Evolutionary conservation across 371 early-diverging fungal genomes (phyloP).

Genomic region (Chytridium lagenaria): DNA sequence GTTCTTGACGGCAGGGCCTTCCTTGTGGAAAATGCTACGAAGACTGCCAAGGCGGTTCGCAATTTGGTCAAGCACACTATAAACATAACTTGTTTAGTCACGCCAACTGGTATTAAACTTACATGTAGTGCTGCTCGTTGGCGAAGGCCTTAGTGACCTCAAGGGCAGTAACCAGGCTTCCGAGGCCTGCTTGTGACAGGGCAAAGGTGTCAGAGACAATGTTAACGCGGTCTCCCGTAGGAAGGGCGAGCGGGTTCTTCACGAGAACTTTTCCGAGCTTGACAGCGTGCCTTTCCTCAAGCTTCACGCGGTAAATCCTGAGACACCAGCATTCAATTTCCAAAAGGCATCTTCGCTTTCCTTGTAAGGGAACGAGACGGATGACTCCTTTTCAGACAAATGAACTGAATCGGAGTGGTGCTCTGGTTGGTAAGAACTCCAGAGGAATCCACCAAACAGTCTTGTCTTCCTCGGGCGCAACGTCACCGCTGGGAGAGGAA

Average conservation of each 20-base stretch:
- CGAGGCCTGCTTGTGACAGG: constrained; percentile 68
- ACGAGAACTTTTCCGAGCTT: constrained; percentile 39
- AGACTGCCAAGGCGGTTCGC: constrained; percentile 36
- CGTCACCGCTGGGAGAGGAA: constrained; percentile 79
- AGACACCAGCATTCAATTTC: constrained; percentile 60
- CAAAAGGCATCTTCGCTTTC: constrained; percentile 37
- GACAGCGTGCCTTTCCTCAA: constrained; percentile 43
- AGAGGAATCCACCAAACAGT: constrained; percentile 81
- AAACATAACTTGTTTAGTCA: no score
- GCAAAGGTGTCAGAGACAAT: constrained; percentile 62
- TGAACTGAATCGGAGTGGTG: constrained; percentile 37
- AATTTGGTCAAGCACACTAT: constrained; percentile 54
- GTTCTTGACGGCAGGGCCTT: constrained; percentile 44
- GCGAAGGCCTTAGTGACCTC: constrained; percentile 65
- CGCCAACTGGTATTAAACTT: constrained; percentile 6
- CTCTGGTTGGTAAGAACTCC: constrained; percentile 45
- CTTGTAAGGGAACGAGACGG: constrained; percentile 54
- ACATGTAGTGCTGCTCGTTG: constrained; percentile 69
- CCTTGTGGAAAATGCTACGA: constrained; percentile 49
- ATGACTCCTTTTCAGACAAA: constrained; percentile 47
- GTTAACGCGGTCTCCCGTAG: constrained; percentile 54
- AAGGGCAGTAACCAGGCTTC: constrained; percentile 66
- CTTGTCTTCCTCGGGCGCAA: constrained; percentile 65
- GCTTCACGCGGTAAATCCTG: constrained; percentile 61
- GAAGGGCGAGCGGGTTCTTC: constrained; percentile 41